A percentile compares a stretch with the other conserved stretches of the same genome.
Evolutionary conservation across 306 rosid species (phyloP).

Genomic region (Benincasa hispida): DNA sequence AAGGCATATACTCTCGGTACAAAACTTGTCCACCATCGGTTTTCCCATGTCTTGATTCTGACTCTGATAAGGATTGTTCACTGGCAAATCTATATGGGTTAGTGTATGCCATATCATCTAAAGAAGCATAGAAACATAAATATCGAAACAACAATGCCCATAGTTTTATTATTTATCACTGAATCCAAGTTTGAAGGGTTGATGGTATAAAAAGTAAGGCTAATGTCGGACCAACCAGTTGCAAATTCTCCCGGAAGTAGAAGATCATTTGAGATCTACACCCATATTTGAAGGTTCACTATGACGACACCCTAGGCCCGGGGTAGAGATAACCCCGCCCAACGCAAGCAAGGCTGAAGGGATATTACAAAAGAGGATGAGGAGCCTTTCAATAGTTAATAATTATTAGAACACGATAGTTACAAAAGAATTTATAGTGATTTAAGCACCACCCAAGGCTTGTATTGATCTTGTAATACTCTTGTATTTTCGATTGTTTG

Average conservation of each 20-base stretch:
- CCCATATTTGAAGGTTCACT: neutral
- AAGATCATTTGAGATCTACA: neutral
- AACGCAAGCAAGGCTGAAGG: too few species aligned
- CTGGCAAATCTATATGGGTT: slow-evolving; percentile 19
- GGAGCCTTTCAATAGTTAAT: too few species aligned
- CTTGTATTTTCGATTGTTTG: too few species aligned
- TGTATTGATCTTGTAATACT: too few species aligned
- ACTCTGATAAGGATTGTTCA: slow-evolving; percentile 25
- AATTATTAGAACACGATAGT: too few species aligned
- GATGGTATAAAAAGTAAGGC: neutral
- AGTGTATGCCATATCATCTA: neutral
- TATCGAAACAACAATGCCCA: neutral
- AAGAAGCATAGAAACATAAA: neutral
- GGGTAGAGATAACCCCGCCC: too few species aligned
- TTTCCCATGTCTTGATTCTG: slow-evolving; percentile 23
- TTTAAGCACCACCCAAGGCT: too few species aligned
- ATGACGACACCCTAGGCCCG: neutral
- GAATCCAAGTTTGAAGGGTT: neutral
- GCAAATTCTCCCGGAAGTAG: neutral
- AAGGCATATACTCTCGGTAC: slow-evolving; percentile 80
- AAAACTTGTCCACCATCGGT: slow-evolving; percentile 22
- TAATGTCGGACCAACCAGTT: neutral
- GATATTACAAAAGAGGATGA: too few species aligned
- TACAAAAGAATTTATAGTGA: too few species aligned
- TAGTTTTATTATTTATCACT: neutral